phyloP scores from a whole-genome alignment of 1,284 basidiomycete genomes.

The Mycena citricolor region DNA sequence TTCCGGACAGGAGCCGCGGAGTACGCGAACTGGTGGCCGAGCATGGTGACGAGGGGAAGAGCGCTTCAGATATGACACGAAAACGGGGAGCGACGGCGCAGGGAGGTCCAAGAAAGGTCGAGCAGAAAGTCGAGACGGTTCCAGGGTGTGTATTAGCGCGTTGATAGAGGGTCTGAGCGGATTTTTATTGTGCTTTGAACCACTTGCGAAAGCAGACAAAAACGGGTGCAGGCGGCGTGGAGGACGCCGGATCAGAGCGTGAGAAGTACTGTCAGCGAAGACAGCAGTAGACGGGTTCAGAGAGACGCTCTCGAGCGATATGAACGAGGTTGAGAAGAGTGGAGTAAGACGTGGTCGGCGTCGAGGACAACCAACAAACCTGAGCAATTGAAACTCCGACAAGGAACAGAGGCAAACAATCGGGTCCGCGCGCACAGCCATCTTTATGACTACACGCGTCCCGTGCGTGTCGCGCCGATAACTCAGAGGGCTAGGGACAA shows the following conservation, averaged over 20 bases:
- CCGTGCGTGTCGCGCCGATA: no score
- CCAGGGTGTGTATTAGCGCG: slow-evolving; percentile 26
- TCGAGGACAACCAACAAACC: slow-evolving; percentile 12
- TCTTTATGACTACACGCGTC: no score
- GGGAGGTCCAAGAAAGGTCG: slow-evolving; percentile 17
- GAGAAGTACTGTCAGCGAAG: slow-evolving; percentile 27
- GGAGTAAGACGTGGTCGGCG: slow-evolving; percentile 11
- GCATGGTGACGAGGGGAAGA: slow-evolving; percentile 47
- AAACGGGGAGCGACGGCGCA: no score
- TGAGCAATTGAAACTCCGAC: slow-evolving; percentile 12
- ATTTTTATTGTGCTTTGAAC: no score
- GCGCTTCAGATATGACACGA: slow-evolving; percentile 25
- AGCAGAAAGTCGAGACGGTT: slow-evolving; percentile 27
- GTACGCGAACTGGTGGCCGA: slow-evolving; percentile 85
- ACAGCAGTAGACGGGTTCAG: slow-evolving; percentile 21
- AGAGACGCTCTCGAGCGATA: slow-evolving; percentile 15
- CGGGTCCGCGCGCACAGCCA: no score
- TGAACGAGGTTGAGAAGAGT: slow-evolving; percentile 6
- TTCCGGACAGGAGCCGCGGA: slow-evolving; percentile 92
- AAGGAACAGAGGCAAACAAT: background rate
- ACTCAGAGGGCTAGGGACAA: no score
- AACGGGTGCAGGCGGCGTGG: slow-evolving; percentile 28
- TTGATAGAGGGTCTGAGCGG: slow-evolving; percentile 22
- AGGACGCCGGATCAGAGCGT: slow-evolving; percentile 28
- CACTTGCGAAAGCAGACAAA: slow-evolving; percentile 24